Conservation (phyloP, 192 early-diverging fungal genomes). For the Phycomyces blakesleeanus region DNA sequence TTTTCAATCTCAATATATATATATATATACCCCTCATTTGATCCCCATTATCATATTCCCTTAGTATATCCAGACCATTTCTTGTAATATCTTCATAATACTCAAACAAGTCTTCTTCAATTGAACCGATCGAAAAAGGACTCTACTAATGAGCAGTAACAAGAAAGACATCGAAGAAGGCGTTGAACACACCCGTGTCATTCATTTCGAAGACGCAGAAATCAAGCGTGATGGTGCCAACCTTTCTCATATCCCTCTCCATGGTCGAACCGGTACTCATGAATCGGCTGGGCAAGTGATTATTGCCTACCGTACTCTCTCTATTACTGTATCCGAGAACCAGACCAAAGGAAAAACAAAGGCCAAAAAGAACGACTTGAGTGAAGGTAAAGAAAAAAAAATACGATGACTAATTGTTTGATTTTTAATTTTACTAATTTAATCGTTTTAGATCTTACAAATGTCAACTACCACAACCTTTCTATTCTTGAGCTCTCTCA, state of each 20-base stretch:
- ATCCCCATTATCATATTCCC: no score
- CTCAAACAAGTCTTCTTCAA: no score
- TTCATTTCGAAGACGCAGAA: conserved; percentile 8
- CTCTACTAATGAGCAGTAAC: neutral
- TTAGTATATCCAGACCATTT: no score
- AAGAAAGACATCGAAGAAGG: conserved; percentile 10
- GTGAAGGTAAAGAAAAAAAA: conserved; percentile 12
- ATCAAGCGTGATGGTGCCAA: neutral
- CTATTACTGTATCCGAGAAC: conserved; percentile 42
- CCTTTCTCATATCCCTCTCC: neutral
- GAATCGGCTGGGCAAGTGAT: conserved; percentile 16
- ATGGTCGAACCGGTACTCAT: neutral
- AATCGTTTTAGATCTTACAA: conserved; percentile 28
- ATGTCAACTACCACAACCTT: conserved; percentile 43
- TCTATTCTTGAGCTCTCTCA: conserved; percentile 37
- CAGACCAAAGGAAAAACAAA: conserved; percentile 15
- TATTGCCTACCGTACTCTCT: conserved; percentile 46
- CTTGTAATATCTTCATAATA: no score
- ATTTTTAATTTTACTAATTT: neutral
- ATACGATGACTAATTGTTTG: neutral
- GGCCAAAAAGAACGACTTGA: conserved; percentile 14
- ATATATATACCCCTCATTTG: no score
- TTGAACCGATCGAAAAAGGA: no score
- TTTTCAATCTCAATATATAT: no score
- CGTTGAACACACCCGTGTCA: neutral